Base-by-base conservation (phyloP, 192 early-diverging fungal genomes). In the Rhizoclosmatium sp. region DNA sequence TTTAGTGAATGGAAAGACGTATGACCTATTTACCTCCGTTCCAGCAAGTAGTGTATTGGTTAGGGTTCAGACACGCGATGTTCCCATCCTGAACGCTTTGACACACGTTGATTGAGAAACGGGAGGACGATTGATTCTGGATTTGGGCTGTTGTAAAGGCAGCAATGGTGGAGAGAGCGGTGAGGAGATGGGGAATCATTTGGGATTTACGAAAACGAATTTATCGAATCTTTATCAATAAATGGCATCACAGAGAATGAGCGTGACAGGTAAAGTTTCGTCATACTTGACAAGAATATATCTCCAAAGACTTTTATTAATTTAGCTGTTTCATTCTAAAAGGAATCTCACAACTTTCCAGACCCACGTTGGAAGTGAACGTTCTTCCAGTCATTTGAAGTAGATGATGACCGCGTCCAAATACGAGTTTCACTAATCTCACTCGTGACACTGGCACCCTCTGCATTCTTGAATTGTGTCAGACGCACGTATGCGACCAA, bases 401-500 rank as follows among this genome's bases (percentile, higher is more conserved):
- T 46, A 12, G 73, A 14, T 7, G 59, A 44, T 4, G 73, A 64
- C 21, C 78, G 23, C 45, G 44, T 62, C 78, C 78, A 80, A 39
- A 80, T 58, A 10, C 78, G 56, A 7, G 70, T 80, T 48, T 80
- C 78, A 51, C 71, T 74, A 19, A 64, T 65, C 61, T 80, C 78
- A n/a, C 23, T 51, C 59, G 71, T 74, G 14, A 73, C 42, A 4
- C 61, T 23, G 10, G 42, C 46, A 2, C 78, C 78, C 21, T 41
- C 47, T 10, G 69, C 84, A 47, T 65, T 69, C 46, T 59, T 16
- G 47, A 45, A 69, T 62, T 85, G 80, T 12, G 74, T 78, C 31
- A 87, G 47, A 39, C 85, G 78, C 47, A 87, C 83, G 59, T 84
- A 84, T 3, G 80, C 71, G 23, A 84, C 66, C 7, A 84, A 75